Evolutionary conservation across 352 stramenopile species (phyloP), one percentile per base, ranked within the genome.

Genomic region (Peronospora destructor): DNA sequence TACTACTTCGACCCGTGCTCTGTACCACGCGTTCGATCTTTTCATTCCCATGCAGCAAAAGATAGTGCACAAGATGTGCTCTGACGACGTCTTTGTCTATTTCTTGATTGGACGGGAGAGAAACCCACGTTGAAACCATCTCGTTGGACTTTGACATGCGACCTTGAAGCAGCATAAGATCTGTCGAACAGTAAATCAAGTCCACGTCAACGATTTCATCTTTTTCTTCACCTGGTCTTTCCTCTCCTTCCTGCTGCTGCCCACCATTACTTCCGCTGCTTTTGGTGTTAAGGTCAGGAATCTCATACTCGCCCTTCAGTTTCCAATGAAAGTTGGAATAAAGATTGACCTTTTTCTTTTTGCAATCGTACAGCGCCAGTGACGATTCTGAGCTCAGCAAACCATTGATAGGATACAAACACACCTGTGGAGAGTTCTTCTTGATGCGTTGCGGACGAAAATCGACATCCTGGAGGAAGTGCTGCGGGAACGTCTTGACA

Each of bases 401-500:
- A 3, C 75, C 70, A 43, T 91, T 91, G 52, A 94, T 89, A 11
- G 81, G 78, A 48, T 76, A 84, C 12, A 94, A 48, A 12, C 73
- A 73, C 4, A 84, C 60, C 3, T 77, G 64, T 2, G 76, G 71
- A 1, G 63, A 59, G 52, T 84, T 83, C 46, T 87, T 88, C 61
- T 90, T 89, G 51, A 94, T 81, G 14, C 84, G 81, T 45, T 89
- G 78, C 14, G 84, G 84, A 2, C 84, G 79, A 33, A 94, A 94
- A 48, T 89, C 78, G 45, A 87, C 50, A 43, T 91, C 79, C 56
- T 94, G 57, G n/a, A 92, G 52, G 28, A 92, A 91, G 36, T 91
- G 81, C 52, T 91, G 64, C 10, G 81, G 84, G 29, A 94, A 94
- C 23, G 84, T 94, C 41, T 84, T 89, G 34, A 91, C 66, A 16